These are phyloP conservation scores for Fusarium guadeloupense DNA, from an alignment of 2,329 filamentous ascomycete genomes.

Conservation along the genomic window DNA sequence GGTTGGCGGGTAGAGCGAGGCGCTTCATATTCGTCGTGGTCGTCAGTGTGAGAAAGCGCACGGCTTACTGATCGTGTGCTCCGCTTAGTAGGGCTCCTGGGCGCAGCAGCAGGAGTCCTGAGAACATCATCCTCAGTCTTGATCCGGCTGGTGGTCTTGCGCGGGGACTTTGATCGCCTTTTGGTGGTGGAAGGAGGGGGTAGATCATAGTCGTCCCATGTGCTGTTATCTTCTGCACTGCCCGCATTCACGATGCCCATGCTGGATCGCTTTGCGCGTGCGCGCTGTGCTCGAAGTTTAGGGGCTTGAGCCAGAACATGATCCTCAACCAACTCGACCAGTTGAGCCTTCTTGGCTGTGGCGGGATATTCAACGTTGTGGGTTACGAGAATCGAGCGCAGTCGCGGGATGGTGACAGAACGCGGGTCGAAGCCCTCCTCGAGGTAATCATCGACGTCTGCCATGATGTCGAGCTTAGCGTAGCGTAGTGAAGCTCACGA, in stretches of 20 bases:
- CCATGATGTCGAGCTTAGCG: conserved; percentile 56
- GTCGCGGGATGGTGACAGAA: conserved; percentile 83
- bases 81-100: conserved; percentile 63
- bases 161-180: conserved; percentile 64
- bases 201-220: conserved; percentile 68
- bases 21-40: conserved; percentile 52
- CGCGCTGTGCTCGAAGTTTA: conserved; percentile 78
- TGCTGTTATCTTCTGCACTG: conserved; percentile 72
- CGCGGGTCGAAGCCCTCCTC: conserved; percentile 86
- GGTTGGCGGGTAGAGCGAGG: conserved; percentile 58
- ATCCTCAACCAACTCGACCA: conserved; percentile 84
- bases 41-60: conserved; percentile 63
- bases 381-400: conserved; percentile 90
- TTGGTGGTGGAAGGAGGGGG: conserved; percentile 59
- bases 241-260: conserved; percentile 79
- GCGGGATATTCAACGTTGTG: conserved; percentile 88
- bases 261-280: conserved; percentile 84
- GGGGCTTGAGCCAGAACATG: conserved; percentile 81
- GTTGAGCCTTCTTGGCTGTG: conserved; percentile 89
- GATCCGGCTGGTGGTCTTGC: conserved; percentile 63
- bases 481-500: conserved; percentile 14
- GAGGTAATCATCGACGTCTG: conserved; percentile 82
- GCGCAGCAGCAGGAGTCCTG: conserved; percentile 46
- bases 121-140: conserved; percentile 62
- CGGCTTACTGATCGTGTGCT: conserved; percentile 63